Evolutionary conservation across 208 protist genomes (phyloP), one percentile per base, ranked within the genome.

Genomic region (Vickermania spadyakhi): DNA sequence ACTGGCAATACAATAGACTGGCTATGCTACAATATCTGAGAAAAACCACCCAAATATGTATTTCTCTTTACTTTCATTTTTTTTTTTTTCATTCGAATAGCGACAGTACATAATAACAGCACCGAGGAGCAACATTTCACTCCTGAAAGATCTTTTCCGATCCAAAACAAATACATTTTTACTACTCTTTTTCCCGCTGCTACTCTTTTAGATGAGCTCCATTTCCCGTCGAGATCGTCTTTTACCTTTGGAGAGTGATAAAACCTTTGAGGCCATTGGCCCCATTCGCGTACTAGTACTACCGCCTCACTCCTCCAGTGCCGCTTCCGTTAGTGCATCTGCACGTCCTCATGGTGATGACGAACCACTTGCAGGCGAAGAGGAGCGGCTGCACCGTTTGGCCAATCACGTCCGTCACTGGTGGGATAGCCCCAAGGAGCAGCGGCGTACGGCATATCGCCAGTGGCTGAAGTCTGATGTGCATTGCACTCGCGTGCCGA

Each of bases 211-310:
- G 4, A 86, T 86, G 80, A 75, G 69, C 31, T 69, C 63, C 53
- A 64, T 69, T 30, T 76, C 68, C 2, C 81, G 81, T 27, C 73
- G 72, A 29, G 72, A 81, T 31, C 70, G 81, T 18, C 61, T 88
- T 28, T 72, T 88, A 11, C 81, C 81, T 14, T 66, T 88, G 14
- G 73, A 81, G 36, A 71, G 70, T 3, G 50, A 57, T 7, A 55
- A 66, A 2, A 77, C 72, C 0, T 67, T 88, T 5, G 23, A 42
- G 27, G 53, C 57, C 13, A 73, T 74, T 0, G 63, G 70, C 14
- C 59, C 59, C 28, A 79, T 71, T 55, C 67, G 60, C 3, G 52
- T 73, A 0, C 68, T 76, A 52, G 58, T 84, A 21, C 62, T 88
- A 18, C 36, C 36, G 11, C 36, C 36, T 7, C 36, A n/a, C 7